Evolutionary conservation across 2,329 filamentous ascomycete genomes (phyloP), one percentile per base, ranked within the genome.

Genomic region (Aureobasidium namibiae): DNA sequence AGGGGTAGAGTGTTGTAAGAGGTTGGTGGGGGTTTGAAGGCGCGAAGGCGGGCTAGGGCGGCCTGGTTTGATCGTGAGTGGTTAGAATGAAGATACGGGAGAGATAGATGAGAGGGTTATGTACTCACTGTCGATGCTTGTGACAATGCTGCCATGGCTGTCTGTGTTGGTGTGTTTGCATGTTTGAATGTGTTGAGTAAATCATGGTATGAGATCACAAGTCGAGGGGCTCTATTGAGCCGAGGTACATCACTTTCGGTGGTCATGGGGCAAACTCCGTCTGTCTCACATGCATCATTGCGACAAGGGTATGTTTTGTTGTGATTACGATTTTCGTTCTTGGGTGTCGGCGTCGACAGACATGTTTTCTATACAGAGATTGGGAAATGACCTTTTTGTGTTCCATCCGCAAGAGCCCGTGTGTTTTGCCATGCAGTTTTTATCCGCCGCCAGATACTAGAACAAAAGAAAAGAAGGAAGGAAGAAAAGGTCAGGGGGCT

Each of bases 1-100:
- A 84, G 67, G 1, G 83, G 83, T 42, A 83, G 78, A 52, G 76
- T 74, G 63, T 77, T 73, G 72, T 82, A 86, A 62, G 75, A 76
- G 7, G 82, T 83, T 9, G 80, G 76, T 41, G 81, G 82, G n/a
- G 82, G 75, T 14, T 73, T 70, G 66, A 83, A 86, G 36, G 74
- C 69, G 65, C 81, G 76, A 26, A 86, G 73, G 58, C 82, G 78
- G 42, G 79, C 74, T 66, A 86, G 75, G 39, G 82, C 83, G 60
- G 66, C 68, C 69, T 58, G 18, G 3, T 18, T 4, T 5, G n/a
- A n/a, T n/a, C n/a, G n/a, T 13, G 3, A 14, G 23, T 29, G 24
- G 24, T 56, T 10, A 44, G 41, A 26, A 56, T 29, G 4, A 29
- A 18, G 45, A 9, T 34, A 11, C 9, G 16, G 21, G n/a, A 18